Evolutionary conservation across 106 monocot genomes (phyloP).

Genomic region (Acorus calamus): DNA sequence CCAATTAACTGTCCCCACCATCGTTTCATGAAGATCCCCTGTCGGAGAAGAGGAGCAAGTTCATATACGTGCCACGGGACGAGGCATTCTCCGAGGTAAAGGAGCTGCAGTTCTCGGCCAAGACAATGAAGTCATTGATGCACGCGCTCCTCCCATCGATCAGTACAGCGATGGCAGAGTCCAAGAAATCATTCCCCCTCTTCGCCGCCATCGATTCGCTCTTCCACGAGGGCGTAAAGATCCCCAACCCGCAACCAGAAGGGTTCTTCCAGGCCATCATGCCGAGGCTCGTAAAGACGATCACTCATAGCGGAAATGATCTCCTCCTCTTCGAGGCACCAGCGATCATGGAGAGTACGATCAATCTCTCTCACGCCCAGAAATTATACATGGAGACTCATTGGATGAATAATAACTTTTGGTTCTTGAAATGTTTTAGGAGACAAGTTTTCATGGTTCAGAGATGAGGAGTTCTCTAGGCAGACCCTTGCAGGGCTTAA

Average conservation of each 20-base stretch:
- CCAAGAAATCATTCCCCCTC: constrained; percentile 27
- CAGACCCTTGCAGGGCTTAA: constrained; percentile 72
- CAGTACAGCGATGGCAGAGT: constrained; percentile 14
- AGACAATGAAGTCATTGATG: constrained; percentile 33
- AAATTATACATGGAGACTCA: not conserved
- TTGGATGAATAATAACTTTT: not conserved
- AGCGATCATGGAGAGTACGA: constrained; percentile 38
- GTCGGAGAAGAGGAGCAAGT: not conserved
- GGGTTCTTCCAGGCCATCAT: constrained; percentile 14
- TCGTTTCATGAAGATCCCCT: too few relatives aligned
- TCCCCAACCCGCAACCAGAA: constrained; percentile 8
- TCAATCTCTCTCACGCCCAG: not conserved
- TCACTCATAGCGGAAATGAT: constrained; percentile 13
- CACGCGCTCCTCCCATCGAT: constrained; percentile 35
- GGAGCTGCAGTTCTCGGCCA: constrained; percentile 20
- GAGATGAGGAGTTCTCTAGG: constrained; percentile 65
- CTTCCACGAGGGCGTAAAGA: constrained; percentile 28
- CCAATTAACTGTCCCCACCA: too few relatives aligned
- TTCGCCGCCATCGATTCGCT: constrained; percentile 62
- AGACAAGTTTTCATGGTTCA: constrained; percentile 57
- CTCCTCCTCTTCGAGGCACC: constrained; percentile 43
- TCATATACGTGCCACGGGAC: constrained; percentile 55
- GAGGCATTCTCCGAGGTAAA: constrained; percentile 62
- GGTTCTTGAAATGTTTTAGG: constrained; percentile 13
- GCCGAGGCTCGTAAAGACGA: constrained; percentile 35